Conservation (phyloP, 352 stramenopile genomes). For the Pythium scleroteichum region DNA sequence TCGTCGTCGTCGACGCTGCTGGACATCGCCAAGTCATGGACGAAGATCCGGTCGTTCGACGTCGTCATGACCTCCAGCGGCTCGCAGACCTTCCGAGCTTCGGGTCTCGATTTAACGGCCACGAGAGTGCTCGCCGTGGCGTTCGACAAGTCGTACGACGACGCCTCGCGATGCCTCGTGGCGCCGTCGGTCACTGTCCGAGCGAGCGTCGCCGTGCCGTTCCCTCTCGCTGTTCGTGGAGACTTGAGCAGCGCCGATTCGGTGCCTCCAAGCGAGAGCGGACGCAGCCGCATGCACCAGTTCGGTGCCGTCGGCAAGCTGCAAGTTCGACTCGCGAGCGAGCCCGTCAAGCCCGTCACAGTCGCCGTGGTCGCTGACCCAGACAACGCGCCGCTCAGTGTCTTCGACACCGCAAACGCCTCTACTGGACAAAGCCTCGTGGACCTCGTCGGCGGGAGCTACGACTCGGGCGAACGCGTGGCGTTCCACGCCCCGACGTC, state of each 20-base stretch:
- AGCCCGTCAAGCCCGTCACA: constrained; percentile 49
- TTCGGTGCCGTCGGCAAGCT: constrained; percentile 35
- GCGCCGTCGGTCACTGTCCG: constrained; percentile 37
- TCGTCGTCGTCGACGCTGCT: constrained; percentile 21
- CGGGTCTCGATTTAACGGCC: constrained; percentile 29
- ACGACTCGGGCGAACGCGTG: constrained; percentile 39
- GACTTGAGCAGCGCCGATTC: constrained; percentile 38
- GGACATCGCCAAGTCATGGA: constrained; percentile 42
- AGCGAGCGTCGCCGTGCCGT: constrained; percentile 42
- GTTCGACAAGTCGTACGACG: constrained; percentile 66
- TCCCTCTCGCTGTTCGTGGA: constrained; percentile 48
- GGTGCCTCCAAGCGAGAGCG: constrained; percentile 35
- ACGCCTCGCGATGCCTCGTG: constrained; percentile 37
- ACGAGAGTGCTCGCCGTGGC: constrained; percentile 36
- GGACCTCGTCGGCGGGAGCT: constrained; percentile 29
- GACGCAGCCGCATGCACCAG: constrained; percentile 61
- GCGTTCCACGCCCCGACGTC: constrained; percentile 41
- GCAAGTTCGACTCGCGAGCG: constrained; percentile 49
- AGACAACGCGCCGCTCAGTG: constrained; percentile 29
- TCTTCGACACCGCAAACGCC: constrained; percentile 48
- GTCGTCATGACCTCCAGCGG: constrained; percentile 52
- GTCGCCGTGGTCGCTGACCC: constrained; percentile 38
- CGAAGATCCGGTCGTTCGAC: constrained; percentile 32
- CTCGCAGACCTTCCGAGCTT: constrained; percentile 34
- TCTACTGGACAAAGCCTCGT: constrained; percentile 17